These are phyloP conservation scores for Irpex lacteus DNA, from an alignment of 1,284 basidiomycete genomes.

Conservation along the genomic window DNA sequence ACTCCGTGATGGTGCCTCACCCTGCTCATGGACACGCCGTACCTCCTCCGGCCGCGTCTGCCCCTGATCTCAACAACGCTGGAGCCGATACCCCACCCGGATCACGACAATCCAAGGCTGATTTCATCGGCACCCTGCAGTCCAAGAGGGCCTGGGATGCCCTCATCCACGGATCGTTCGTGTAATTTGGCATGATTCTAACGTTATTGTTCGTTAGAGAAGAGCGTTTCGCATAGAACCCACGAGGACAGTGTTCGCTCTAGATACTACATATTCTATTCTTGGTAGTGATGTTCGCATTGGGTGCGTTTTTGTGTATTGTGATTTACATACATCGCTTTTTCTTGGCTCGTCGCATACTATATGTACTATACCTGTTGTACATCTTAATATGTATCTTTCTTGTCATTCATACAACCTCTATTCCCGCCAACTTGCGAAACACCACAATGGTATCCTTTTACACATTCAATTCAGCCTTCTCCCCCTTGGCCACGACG, in stretches of 20 bases:
- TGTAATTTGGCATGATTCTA: slow-evolving; percentile 15
- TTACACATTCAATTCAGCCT: slow-evolving; percentile 36
- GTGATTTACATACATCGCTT: neutral
- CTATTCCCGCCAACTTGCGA: too few species aligned
- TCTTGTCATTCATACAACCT: neutral
- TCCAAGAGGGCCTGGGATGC: slow-evolving; percentile 30
- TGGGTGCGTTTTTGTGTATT: neutral
- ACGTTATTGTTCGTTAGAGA: neutral
- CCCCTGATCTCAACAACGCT: slow-evolving; percentile 12
- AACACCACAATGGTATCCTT: neutral
- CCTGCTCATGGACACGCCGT: neutral
- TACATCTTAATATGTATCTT: neutral
- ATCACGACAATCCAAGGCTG: slow-evolving; percentile 18
- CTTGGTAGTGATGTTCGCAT: neutral
- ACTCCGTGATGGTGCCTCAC: neutral
- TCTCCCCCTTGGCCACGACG: slow-evolving; percentile 46
- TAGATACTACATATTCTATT: neutral
- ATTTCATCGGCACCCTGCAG: slow-evolving; percentile 29
- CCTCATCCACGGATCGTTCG: slow-evolving; percentile 30
- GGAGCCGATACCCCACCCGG: slow-evolving; percentile 3
- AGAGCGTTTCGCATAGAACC: neutral
- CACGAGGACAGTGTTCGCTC: neutral
- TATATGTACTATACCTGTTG: neutral
- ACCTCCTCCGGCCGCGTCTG: slow-evolving; percentile 14
- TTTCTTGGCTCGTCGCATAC: neutral